Evolutionary conservation across 352 stramenopile species (phyloP), one percentile per base, ranked within the genome.

Genomic region (Pythium apleroticum): DNA sequence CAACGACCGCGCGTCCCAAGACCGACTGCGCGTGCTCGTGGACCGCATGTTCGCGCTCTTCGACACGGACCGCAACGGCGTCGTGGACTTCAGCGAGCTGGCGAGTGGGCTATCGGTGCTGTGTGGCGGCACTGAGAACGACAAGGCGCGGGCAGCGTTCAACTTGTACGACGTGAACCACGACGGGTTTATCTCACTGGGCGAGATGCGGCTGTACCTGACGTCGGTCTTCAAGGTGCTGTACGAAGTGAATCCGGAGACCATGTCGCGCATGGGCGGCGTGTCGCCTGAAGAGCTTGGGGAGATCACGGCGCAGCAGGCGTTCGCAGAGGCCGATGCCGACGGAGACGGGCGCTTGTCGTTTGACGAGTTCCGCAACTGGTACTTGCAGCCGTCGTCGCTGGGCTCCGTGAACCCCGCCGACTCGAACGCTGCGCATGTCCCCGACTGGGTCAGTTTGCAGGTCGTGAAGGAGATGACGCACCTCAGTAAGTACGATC

Each of bases 111-210:
- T 97, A 12, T 93, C 85, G 1, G 75, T 96, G 56, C 67, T 96
- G 3, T 95, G 87, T 53, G 78, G 86, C 19, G 87, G 84, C 19
- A 81, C 59, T 12, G 69, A 86, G 45, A 75, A 75, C 0, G 86
- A 96, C 45, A 93, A 95, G 55, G 82, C 94, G 10, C 78, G 76
- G n/a, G 72, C 86, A 3, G 86, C 88, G 3, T 97, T 97, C 50
- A 86, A 81, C 27, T 67, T 97, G 27, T 96, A 96, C 66, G 89
- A 96, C 60, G 73, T 94, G 30, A 95, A 97, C 67, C 79, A 89
- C 37, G 88, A 96, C 57, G 90, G 88, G 11, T 88, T 74, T 49
- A 96, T 97, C 50, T 93, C 84, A 19, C 63, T 97, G 10, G 77
- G 77, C 7, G 89, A 96, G 63, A 96, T 96, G 86, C 75, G 80